Percentiles rank a stretch among this genome's conserved stretches.
These are phyloP conservation scores for Fermentozyma sake DNA, from an alignment of 1,139 yeast genomes.

Conservation along the genomic window DNA sequence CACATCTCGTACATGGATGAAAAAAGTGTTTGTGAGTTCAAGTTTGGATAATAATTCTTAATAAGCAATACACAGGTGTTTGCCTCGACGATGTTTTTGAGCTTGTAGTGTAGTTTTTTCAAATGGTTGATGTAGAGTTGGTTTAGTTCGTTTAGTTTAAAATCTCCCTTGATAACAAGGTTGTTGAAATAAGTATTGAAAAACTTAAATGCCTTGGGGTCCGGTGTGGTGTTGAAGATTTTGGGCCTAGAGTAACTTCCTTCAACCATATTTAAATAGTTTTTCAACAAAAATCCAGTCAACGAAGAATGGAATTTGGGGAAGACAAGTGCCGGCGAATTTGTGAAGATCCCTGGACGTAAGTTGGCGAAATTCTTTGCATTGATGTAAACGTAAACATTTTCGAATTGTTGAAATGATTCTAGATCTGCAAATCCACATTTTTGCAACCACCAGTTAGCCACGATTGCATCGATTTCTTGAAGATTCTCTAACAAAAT, in stretches of 20 bases:
- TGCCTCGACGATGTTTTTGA: background rate
- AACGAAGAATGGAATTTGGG: conserved; percentile 21
- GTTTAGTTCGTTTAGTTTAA: conserved; percentile 7
- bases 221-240: background rate
- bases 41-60: background rate
- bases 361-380: conserved; percentile 1
- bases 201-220: conserved; percentile 4
- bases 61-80: conserved; percentile 1
- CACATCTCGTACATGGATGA: too few relatives aligned
- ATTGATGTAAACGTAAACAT: conserved; percentile 8
- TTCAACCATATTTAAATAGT: conserved; percentile 4
- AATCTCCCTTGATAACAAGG: conserved; percentile 5
- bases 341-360: conserved; percentile 10
- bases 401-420: conserved; percentile 19
- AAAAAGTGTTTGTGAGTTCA: too few relatives aligned
- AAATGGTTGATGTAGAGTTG: conserved; percentile 4
- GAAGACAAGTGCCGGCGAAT: conserved; percentile 22
- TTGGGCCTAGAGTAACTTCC: conserved; percentile 5
- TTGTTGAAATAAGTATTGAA: conserved; percentile 6
- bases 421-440: conserved; percentile 12
- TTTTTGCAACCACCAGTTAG: conserved; percentile 15
- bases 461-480: conserved; percentile 11
- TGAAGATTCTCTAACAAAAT: too few relatives aligned
- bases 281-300: conserved; percentile 1
- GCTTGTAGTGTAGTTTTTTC: conserved; percentile 1